Percentiles rank a stretch among this genome's conserved stretches.
Evolutionary conservation across 2,329 filamentous ascomycete species (phyloP).

Genomic region (Botrytis fragariae): DNA sequence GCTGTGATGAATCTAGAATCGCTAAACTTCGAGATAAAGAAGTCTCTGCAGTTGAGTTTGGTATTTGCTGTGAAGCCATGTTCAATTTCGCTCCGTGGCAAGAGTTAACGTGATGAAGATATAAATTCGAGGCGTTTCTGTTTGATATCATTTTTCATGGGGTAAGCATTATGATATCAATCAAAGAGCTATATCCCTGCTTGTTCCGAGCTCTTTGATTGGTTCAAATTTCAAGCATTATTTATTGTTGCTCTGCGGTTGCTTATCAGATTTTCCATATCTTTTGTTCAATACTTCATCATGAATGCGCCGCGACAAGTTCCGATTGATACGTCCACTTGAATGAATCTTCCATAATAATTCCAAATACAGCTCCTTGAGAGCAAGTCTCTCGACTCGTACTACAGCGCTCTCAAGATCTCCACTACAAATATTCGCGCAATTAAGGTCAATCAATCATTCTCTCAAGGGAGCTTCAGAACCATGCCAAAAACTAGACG

Average conservation of each 20-base stretch:
- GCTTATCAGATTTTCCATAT: constrained; percentile 5
- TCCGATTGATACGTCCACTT: background rate
- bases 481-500: background rate
- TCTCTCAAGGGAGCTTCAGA: background rate
- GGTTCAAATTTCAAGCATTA: background rate
- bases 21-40: constrained; percentile 21
- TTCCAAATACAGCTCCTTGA: background rate
- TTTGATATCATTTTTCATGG: background rate
- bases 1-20: constrained; percentile 46
- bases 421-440: background rate
- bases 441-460: background rate
- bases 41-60: background rate
- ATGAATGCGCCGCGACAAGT: background rate
- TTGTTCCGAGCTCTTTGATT: background rate
- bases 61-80: background rate
- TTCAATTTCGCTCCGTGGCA: background rate
- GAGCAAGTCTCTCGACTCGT: background rate
- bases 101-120: background rate
- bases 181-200: constrained; percentile 8
- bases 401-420: too few species aligned
- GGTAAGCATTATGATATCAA: constrained; percentile 3
- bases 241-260: background rate
- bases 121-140: constrained; percentile 1
- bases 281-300: background rate
- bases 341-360: too few species aligned